Conservation (phyloP, 1,284 basidiomycete genomes). For the Flammula alnicola region DNA sequence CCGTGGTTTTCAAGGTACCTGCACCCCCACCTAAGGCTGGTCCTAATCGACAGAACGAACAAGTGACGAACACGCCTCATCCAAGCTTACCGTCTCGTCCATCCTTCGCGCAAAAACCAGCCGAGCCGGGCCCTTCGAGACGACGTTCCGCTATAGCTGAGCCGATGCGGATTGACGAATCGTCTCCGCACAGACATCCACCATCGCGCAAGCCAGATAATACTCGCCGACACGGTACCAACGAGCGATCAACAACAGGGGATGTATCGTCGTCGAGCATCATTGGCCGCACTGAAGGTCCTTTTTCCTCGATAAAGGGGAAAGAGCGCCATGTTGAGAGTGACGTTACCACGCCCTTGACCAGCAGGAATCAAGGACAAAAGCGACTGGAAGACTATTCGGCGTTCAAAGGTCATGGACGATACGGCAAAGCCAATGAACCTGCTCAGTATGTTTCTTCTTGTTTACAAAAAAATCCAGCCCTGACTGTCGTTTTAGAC, state of each 20-base stretch:
- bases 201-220: too few relatives aligned
- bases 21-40: conserved; percentile 13
- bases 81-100: conserved; percentile 9
- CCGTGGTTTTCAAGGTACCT: conserved; percentile 18
- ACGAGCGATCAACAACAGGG: neutral
- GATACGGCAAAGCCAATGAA: conserved; percentile 44
- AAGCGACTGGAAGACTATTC: conserved; percentile 45
- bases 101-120: neutral
- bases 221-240: neutral
- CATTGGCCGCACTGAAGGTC: too few relatives aligned
- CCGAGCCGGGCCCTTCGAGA: neutral
- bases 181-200: neutral
- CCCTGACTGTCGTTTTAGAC: conserved; percentile 14
- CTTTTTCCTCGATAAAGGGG: conserved; percentile 15
- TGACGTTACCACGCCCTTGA: conserved; percentile 25
- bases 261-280: too few relatives aligned
- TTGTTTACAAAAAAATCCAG: too few relatives aligned
- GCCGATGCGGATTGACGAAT: neutral
- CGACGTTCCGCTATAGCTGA: conserved; percentile 6
- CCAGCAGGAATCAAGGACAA: too few relatives aligned
- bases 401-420: conserved; percentile 53
- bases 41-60: too few relatives aligned
- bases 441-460: conserved; percentile 11
- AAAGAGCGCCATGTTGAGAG: conserved; percentile 24
- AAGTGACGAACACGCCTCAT: neutral